These are phyloP conservation scores for Rubia balearica DNA, from an alignment of 305 asterid species.

Conservation along the genomic window DNA sequence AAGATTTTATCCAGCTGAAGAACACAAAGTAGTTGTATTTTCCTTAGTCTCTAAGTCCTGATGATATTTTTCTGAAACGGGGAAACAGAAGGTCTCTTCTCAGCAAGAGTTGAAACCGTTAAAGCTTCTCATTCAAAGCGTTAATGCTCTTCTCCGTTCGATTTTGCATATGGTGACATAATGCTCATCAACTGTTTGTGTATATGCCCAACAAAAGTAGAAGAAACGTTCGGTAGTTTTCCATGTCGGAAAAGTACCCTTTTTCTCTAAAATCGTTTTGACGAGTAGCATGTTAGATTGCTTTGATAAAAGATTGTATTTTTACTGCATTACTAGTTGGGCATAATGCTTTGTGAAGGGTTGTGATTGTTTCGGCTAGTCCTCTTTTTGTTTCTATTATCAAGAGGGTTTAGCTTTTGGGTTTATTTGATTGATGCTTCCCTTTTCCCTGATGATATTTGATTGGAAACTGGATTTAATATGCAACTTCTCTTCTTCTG, in stretches of 20 bases:
- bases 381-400: background rate
- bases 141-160: background rate
- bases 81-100: no score
- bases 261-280: background rate
- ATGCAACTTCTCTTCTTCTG: background rate
- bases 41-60: no score
- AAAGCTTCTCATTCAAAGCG: no score
- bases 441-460: background rate
- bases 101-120: no score
- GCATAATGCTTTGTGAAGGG: background rate
- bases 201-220: background rate
- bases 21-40: no score
- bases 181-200: conserved; percentile 3
- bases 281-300: background rate
- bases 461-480: background rate
- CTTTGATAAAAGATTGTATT: background rate
- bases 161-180: background rate
- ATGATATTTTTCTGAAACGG: no score
- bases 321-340: background rate
- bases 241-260: background rate
- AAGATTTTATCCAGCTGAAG: no score
- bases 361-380: background rate
- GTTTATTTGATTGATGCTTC: background rate
- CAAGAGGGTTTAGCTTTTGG: background rate
- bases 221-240: background rate